Percentiles rank a stretch among this genome's conserved stretches.
phyloP scores from a whole-genome alignment of 768 basidiomycete genomes.

The Coprinopsis strossmayeri region DNA sequence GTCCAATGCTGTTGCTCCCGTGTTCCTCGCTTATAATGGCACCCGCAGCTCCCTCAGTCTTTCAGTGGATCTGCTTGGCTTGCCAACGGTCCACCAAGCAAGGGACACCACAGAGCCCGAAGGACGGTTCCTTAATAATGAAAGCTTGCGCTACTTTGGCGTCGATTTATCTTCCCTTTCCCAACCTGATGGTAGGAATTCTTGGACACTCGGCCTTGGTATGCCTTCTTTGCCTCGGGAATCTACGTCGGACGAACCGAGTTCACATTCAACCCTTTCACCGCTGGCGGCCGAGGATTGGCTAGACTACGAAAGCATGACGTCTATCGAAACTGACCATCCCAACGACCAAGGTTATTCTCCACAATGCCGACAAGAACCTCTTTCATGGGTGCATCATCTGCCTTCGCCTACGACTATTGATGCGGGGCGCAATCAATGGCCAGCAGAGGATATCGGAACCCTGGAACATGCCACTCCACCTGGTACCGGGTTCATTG shows the following conservation, averaged over 20 bases:
- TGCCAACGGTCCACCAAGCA: slow-evolving; percentile 1
- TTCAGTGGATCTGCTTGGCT: slow-evolving; percentile 6
- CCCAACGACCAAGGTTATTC: background rate
- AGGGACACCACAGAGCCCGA: background rate
- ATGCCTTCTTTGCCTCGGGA: background rate
- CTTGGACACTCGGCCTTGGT: slow-evolving; percentile 25
- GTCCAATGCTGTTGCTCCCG: background rate
- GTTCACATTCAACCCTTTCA: slow-evolving; percentile 2
- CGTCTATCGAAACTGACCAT: background rate
- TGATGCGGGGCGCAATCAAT: too few relatives aligned
- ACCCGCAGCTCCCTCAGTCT: slow-evolving; percentile 7
- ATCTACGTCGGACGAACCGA: slow-evolving; percentile 3
- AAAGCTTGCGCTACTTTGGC: slow-evolving; percentile 7
- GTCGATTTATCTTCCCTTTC: slow-evolving; percentile 14
- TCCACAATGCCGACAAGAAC: background rate
- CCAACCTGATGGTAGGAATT: slow-evolving; percentile 22
- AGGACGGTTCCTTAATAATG: slow-evolving; percentile 3
- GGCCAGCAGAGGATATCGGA: background rate
- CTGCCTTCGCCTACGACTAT: too few relatives aligned
- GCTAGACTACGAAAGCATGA: background rate
- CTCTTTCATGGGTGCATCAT: too few relatives aligned
- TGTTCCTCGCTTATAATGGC: background rate
- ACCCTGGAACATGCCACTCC: background rate
- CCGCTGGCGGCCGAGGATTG: background rate
- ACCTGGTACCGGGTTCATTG: background rate